Evolutionary conservation across 352 stramenopile species (phyloP), one percentile per base, ranked within the genome.

Genomic region (Globisporangium orthogonon): DNA sequence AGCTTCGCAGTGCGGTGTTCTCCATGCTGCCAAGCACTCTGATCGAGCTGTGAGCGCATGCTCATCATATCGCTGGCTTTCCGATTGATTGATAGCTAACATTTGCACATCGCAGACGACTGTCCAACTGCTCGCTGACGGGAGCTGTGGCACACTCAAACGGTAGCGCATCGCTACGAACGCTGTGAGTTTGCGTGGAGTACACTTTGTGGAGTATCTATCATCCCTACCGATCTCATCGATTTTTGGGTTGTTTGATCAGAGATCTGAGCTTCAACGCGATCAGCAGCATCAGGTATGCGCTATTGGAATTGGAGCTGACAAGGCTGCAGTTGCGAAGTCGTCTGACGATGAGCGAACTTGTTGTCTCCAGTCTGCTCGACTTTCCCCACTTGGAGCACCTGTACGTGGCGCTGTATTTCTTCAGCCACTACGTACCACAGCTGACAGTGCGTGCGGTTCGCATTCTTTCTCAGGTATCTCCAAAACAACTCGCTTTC

Each of bases 401-500:
- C 41, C 10, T 69, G 63, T 69, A 66, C 35, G 58, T 47, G 15
- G 23, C 1, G 23, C 1, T 2, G 7, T 35, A 41, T 41, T 7
- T 3, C 14, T 41, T 11, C 35, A 10, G 1, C 9, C 9, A 41
- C 35, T 41, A 11, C 4, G 14, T 11, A 41, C 9, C 35, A 41
- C 11, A 3, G 9, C 35, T 41, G 35, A 41, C 35, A 41, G 35
- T 14, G 0, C 43, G 35, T 14, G 0, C 43, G 4, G 46, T n/a
- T 53, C 9, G 28, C 1, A 28, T 31, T 28, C 7, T 6, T 31
- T 4, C 0, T 11, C 44, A 68, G 62, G 13, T 65, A 39, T 17
- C 58, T 69, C 9, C 62, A 63, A 29, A 65, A 65, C 58, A 63
- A 63, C 37, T 62, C 62, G 41, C 43, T 69, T 29, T 52, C 37